A percentile compares a stretch with the other conserved stretches of the same genome.
Evolutionary conservation across 805 yeast species (phyloP).

Genomic region (Hemisphaericaspora nanyangensis): DNA sequence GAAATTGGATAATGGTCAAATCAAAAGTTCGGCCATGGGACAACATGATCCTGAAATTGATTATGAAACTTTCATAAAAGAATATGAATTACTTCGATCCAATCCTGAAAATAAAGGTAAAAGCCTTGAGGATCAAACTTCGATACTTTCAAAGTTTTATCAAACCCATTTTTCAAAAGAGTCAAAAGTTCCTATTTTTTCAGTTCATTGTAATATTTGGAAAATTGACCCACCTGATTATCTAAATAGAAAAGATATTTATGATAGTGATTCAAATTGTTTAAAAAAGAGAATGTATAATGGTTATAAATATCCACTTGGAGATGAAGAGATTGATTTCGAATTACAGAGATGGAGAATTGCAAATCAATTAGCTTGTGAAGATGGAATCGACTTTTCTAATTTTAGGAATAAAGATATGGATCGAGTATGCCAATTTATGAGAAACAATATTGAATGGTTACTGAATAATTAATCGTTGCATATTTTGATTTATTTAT

Average conservation of each 20-base stretch:
- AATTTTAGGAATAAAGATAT: conserved; percentile 8
- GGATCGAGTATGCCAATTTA: conserved; percentile 14
- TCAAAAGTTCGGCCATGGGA: conserved; percentile 32
- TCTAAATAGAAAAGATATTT: conserved; percentile 4
- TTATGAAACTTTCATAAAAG: conserved; percentile 10
- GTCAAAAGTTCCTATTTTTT: conserved; percentile 8
- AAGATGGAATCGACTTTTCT: conserved; percentile 6
- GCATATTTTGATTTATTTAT: too few relatives aligned
- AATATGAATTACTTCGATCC: conserved; percentile 5
- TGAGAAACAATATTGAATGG: conserved; percentile 8
- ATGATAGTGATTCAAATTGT: conserved; percentile 7
- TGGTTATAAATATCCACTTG: conserved; percentile 4
- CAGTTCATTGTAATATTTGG: conserved; percentile 16
- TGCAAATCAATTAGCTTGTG: conserved; percentile 10
- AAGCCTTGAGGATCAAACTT: conserved; percentile 16
- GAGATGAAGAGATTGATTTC: conserved; percentile 10
- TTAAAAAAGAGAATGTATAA: conserved; percentile 10
- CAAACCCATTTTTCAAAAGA: conserved; percentile 4
- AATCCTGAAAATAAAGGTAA: background rate
- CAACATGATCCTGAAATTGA: conserved; percentile 26
- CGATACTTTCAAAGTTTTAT: conserved; percentile 12
- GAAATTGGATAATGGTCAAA: conserved; percentile 14
- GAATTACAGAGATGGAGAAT: conserved; percentile 12
- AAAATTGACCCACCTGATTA: conserved; percentile 14
- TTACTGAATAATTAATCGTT: conserved; percentile 7